phyloP scores from a whole-genome alignment of 179 eudicot species.

The Silene vulgaris region DNA sequence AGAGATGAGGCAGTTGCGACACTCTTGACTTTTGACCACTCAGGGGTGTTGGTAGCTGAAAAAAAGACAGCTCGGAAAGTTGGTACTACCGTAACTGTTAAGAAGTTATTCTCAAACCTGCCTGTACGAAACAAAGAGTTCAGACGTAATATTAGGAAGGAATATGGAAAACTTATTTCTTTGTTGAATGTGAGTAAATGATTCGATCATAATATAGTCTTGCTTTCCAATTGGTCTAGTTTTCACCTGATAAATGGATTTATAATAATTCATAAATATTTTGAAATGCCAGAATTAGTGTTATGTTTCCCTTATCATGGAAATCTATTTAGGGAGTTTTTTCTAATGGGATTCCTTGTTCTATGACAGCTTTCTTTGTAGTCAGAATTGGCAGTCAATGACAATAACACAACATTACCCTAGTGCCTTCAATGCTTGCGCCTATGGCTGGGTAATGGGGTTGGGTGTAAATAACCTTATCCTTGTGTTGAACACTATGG shows the following conservation, averaged over 20 bases:
- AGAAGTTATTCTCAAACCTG: slow-evolving; percentile 76
- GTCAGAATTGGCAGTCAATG: slow-evolving; percentile 7
- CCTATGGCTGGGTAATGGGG: not conserved
- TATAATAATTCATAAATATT: not conserved
- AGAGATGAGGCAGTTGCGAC: slow-evolving; percentile 72
- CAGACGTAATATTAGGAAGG: slow-evolving; percentile 82
- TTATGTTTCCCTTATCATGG: not conserved
- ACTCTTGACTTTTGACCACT: slow-evolving; percentile 74
- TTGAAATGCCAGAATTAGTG: not conserved
- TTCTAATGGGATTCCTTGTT: not conserved
- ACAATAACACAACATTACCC: too few relatives aligned
- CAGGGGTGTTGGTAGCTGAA: slow-evolving; percentile 64
- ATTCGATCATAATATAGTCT: slow-evolving; percentile 5
- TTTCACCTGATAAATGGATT: slow-evolving; percentile 12
- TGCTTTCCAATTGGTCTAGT: slow-evolving; percentile 8
- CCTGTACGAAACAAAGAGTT: slow-evolving; percentile 95
- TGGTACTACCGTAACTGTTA: slow-evolving; percentile 89
- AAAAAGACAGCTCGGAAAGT: slow-evolving; percentile 88
- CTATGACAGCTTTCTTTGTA: slow-evolving; percentile 1
- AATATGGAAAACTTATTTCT: slow-evolving; percentile 79
- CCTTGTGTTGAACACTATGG: not conserved
- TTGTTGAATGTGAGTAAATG: slow-evolving; percentile 69
- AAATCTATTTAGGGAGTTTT: slow-evolving; percentile 1
- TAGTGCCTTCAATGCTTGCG: too few relatives aligned
- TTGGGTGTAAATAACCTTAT: not conserved